Evolutionary conservation across 176 grass and related monocot genomes (phyloP), one percentile per base, ranked within the genome.

Genomic region (Avena sativa): DNA sequence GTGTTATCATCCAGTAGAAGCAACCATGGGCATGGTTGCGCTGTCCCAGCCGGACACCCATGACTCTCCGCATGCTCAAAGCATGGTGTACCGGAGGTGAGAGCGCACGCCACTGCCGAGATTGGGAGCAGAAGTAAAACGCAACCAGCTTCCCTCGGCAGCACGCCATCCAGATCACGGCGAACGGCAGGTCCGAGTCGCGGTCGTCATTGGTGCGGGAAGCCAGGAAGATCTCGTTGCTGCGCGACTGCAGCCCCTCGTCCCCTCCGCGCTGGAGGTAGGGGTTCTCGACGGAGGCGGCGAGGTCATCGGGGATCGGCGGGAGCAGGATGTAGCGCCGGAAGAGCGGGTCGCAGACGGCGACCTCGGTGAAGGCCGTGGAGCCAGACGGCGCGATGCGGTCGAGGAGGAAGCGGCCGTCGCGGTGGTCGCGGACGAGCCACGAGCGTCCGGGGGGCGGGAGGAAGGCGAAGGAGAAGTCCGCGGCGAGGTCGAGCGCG

Each of bases 1-100:
- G 80, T 47, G 89, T 40, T 56, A 87, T 59, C 84, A 83, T 90
- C 84, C 89, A 90, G 84, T 90, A 90, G 80, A 90, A 83, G 79
- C 84, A 90, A 19, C 84, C 80, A 7, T 87, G 74, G 4, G 89
- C 84, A 47, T 90, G 46, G 73, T 83, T 87, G 55, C 84, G 89
- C 1, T 87, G 73, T 44, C 84, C 84, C 1, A 87, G 74, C 6
- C 89, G 84, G 17, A 90, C 74, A 7, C 89, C 89, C 74, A 87
- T 83, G 73, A 90, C 89, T 36, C 89, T 83, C 60, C 89, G 60
- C 30, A 59, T 90, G 57, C 89, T 90, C 74, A 87, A 19, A 16
- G 84, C 89, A 7, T 90, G 86, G 79, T 90, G 79, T 3, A 83
- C 73, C 0, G 80, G 89, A 15, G 84, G 80, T 14, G 84, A 83